A percentile compares a stretch with the other conserved stretches of the same genome.
These are phyloP conservation scores for Ophiosphaerella herpotricha DNA, from an alignment of 2,329 filamentous ascomycete species.

Conservation along the genomic window DNA sequence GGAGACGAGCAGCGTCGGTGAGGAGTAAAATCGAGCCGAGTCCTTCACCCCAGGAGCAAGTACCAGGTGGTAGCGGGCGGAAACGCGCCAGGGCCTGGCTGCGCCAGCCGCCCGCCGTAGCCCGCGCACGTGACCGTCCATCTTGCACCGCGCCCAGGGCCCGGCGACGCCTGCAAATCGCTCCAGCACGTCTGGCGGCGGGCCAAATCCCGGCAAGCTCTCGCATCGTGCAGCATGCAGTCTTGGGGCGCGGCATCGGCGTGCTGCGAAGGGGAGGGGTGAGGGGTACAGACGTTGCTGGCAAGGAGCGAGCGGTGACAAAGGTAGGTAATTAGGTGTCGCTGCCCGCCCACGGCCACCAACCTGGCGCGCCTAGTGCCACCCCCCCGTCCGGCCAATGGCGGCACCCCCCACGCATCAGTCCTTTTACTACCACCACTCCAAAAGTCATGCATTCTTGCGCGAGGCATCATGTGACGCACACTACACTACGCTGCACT, in stretches of 20 bases:
- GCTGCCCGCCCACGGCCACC: too few species aligned
- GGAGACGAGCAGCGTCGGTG: constrained; percentile 31
- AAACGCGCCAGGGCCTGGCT: constrained; percentile 9
- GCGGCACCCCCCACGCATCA: too few species aligned
- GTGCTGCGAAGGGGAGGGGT: constrained; percentile 4
- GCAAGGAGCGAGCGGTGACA: constrained; percentile 25
- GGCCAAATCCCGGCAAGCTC: neutral
- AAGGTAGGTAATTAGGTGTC: too few species aligned
- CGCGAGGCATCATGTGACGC: too few species aligned
- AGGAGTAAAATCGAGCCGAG: constrained; percentile 28
- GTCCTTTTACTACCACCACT: too few species aligned
- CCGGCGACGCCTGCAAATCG: constrained; percentile 2
- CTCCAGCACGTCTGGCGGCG: constrained; percentile 4
- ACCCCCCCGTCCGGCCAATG: neutral
- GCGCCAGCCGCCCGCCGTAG: constrained; percentile 21
- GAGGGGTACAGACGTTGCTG: constrained; percentile 26
- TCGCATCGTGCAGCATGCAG: too few species aligned
- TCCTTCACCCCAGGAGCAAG: constrained; percentile 5
- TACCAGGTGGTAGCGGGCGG: constrained; percentile 8
- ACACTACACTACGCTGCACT: neutral
- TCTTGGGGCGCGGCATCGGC: too few species aligned
- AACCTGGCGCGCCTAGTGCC: neutral
- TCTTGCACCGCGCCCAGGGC: constrained; percentile 1
- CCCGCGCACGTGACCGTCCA: constrained; percentile 16
- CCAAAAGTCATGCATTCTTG: too few species aligned